Percentiles rank a stretch among this genome's conserved stretches.
Conservation (phyloP, 2,329 filamentous ascomycete genomes). For the Cladosporium sp. region DNA sequence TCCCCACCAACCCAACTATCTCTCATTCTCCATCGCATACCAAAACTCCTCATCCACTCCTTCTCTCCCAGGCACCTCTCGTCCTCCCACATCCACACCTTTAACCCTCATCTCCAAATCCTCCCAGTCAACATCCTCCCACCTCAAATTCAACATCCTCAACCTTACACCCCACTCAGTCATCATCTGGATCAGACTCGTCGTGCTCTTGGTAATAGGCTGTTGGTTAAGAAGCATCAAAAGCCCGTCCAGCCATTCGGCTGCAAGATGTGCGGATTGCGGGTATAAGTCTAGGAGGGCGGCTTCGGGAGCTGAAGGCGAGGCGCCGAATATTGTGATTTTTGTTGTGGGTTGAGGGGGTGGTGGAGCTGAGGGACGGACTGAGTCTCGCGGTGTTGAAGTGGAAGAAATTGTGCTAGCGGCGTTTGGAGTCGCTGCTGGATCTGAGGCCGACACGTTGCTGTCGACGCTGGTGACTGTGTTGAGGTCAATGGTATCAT, state of each 20-base stretch:
- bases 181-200: constrained; percentile 79
- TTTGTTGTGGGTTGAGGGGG: constrained; percentile 59
- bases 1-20: neutral
- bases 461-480: constrained; percentile 90
- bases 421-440: constrained; percentile 45
- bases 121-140: constrained; percentile 65
- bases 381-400: constrained; percentile 19
- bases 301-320: constrained; percentile 49
- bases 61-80: constrained; percentile 74
- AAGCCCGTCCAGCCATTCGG: constrained; percentile 93
- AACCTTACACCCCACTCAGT: constrained; percentile 91
- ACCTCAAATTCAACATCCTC: constrained; percentile 80
- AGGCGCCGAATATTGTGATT: constrained; percentile 77
- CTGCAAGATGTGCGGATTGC: constrained; percentile 73
- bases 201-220: constrained; percentile 95
- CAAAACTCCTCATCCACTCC: constrained; percentile 90
- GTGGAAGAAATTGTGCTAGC: constrained; percentile 17
- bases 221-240: constrained; percentile 93
- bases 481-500: constrained; percentile 79
- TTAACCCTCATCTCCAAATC: constrained; percentile 35
- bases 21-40: constrained; percentile 57
- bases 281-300: constrained; percentile 81
- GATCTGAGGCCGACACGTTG: constrained; percentile 69
- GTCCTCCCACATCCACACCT: constrained; percentile 45
- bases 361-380: constrained; percentile 17